Percentiles rank a stretch among this genome's conserved stretches.
These are phyloP conservation scores for Canavalia gladiata DNA, from an alignment of 306 rosid genomes.

Conservation along the genomic window DNA sequence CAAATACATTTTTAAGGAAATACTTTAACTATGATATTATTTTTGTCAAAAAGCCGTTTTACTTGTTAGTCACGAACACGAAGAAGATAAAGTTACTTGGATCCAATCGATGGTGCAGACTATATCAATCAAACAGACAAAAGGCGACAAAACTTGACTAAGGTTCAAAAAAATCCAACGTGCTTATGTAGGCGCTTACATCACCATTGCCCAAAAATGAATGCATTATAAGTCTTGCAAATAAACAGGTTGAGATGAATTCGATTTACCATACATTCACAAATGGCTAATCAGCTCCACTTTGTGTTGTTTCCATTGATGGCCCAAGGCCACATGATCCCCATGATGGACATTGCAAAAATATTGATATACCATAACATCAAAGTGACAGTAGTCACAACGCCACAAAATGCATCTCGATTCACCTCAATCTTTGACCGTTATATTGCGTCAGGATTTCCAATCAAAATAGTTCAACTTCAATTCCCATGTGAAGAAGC, in stretches of 20 bases:
- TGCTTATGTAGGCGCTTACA: constrained; percentile 26
- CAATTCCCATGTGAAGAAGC: constrained; percentile 66
- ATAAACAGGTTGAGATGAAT: too few relatives aligned
- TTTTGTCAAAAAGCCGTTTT: too few relatives aligned
- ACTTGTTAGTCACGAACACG: too few relatives aligned
- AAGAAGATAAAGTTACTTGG: too few relatives aligned
- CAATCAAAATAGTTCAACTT: constrained; percentile 53
- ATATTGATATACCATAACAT: not conserved
- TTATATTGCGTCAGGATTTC: constrained; percentile 46
- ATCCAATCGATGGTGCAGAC: too few relatives aligned
- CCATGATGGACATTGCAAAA: not conserved
- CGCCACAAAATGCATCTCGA: not conserved
- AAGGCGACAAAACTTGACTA: too few relatives aligned
- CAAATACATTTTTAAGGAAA: too few relatives aligned
- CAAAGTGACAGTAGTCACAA: constrained; percentile 6
- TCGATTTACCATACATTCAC: too few relatives aligned
- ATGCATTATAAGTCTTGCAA: too few relatives aligned
- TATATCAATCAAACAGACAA: too few relatives aligned
- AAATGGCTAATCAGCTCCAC: not conserved
- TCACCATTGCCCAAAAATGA: not conserved
- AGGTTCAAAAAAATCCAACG: not conserved
- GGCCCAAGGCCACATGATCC: not conserved
- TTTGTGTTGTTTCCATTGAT: constrained; percentile 11
- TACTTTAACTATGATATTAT: too few relatives aligned
- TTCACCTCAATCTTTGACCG: constrained; percentile 44